A percentile compares a stretch with the other conserved stretches of the same genome.
Evolutionary conservation across 2,329 filamentous ascomycete genomes (phyloP).

Genomic region (Monosporascus cannonballus): DNA sequence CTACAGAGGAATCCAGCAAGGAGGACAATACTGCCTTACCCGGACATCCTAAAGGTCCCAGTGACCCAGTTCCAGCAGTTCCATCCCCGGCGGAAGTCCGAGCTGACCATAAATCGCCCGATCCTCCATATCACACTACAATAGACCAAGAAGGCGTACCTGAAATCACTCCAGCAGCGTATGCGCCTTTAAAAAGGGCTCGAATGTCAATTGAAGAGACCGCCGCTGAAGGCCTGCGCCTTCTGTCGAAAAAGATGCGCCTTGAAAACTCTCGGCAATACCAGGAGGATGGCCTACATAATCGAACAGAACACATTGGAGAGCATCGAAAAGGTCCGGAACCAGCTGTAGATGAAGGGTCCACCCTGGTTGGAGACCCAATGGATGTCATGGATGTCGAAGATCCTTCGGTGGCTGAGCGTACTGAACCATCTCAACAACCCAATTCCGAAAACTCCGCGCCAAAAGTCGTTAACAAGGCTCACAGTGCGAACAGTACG

Average conservation of each 20-base stretch:
- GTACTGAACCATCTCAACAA: not conserved
- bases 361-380: slow-evolving; percentile 16
- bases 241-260: not conserved
- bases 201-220: not conserved
- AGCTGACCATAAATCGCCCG: not conserved
- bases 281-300: not conserved
- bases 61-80: not conserved
- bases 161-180: not conserved
- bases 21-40: not conserved
- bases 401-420: not conserved
- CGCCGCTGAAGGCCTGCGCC: not conserved
- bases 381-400: slow-evolving; percentile 15
- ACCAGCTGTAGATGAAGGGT: slow-evolving; percentile 11
- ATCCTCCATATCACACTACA: not conserved
- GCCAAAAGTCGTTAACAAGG: not conserved
- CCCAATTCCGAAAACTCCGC: not conserved
- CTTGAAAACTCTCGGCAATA: not conserved
- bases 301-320: not conserved
- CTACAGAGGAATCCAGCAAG: not conserved
- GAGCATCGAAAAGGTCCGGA: not conserved
- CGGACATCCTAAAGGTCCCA: not conserved
- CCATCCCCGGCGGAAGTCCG: not conserved
- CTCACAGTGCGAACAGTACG: not conserved
- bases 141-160: not conserved
- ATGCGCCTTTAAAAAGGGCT: not conserved